Evolutionary conservation across 2,329 filamentous ascomycete species (phyloP).

Genomic region (Xylariaceae sp.): DNA sequence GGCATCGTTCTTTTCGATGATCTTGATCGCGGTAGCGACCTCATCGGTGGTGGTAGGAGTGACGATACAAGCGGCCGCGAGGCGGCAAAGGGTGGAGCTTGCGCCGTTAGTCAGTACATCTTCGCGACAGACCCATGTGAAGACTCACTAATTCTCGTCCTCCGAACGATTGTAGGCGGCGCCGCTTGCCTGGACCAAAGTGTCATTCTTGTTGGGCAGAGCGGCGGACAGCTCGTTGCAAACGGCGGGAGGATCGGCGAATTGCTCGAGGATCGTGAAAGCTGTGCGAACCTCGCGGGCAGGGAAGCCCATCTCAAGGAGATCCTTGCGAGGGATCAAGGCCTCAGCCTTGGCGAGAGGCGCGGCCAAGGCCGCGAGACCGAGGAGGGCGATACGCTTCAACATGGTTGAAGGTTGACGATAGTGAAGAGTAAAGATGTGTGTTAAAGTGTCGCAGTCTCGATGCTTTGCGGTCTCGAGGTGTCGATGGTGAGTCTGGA

Average conservation of each 20-base stretch:
- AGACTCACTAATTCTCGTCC: constrained; percentile 21
- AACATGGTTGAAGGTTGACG: not conserved
- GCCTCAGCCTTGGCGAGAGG: no score
- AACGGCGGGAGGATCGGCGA: constrained; percentile 11
- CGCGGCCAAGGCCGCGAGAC: not conserved
- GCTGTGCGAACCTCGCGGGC: no score
- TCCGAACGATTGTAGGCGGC: constrained; percentile 15
- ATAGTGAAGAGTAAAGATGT: not conserved
- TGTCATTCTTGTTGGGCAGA: constrained; percentile 13
- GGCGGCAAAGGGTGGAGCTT: constrained; percentile 20
- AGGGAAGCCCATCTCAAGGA: no score
- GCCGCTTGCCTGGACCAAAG: constrained; percentile 17
- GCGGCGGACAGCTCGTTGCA: constrained; percentile 13
- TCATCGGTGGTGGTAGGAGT: constrained; percentile 9
- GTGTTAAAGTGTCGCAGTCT: not conserved
- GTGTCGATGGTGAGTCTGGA: no score
- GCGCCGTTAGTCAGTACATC: not conserved
- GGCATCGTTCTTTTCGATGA: constrained; percentile 4
- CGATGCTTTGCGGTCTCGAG: not conserved
- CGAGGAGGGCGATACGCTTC: not conserved
- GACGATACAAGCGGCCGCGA: constrained; percentile 15
- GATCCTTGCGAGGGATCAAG: no score
- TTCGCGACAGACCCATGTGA: not conserved
- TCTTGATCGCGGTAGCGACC: constrained; percentile 10
- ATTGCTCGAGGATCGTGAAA: not conserved